Conservation (phyloP, 257 asterid genomes). For the Linderniella brevidens region DNA sequence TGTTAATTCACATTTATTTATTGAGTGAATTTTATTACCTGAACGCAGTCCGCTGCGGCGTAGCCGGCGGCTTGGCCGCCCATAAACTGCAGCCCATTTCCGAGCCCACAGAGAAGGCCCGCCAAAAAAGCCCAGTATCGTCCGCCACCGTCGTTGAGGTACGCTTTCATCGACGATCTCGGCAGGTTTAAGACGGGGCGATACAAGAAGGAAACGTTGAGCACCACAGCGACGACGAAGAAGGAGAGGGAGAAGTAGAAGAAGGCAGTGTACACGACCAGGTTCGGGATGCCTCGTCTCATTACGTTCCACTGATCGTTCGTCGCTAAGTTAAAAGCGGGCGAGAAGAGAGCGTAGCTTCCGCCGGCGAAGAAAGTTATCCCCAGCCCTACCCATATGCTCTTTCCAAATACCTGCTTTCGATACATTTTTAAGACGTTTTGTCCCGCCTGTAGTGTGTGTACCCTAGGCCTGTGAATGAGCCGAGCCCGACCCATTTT, state of each 20-base stretch:
- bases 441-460: too few relatives aligned
- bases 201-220: slow-evolving; percentile 21
- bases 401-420: slow-evolving; percentile 28
- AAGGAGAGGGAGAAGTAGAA: slow-evolving; percentile 43
- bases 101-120: slow-evolving; percentile 26
- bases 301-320: slow-evolving; percentile 29
- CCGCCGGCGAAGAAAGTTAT: slow-evolving; percentile 29
- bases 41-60: slow-evolving; percentile 48
- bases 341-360: slow-evolving; percentile 33
- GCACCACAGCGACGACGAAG: slow-evolving; percentile 16
- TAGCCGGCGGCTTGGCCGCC: slow-evolving; percentile 54
- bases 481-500: too few relatives aligned
- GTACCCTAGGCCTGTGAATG: too few relatives aligned
- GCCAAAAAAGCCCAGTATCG: slow-evolving; percentile 25
- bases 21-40: slow-evolving; percentile 16
- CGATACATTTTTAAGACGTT: too few relatives aligned
- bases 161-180: slow-evolving; percentile 23
- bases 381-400: slow-evolving; percentile 22
- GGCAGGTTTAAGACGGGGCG: slow-evolving; percentile 30
- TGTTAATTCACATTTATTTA: too few relatives aligned
- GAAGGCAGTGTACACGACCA: slow-evolving; percentile 31
- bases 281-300: slow-evolving; percentile 18
- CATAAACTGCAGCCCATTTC: slow-evolving; percentile 41
- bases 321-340: slow-evolving; percentile 40
- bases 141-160: slow-evolving; percentile 25